A percentile compares a stretch with the other conserved stretches of the same genome.
Evolutionary conservation across 176 grass and related monocot species (phyloP).

Genomic region (Alopecurus myosuroides): DNA sequence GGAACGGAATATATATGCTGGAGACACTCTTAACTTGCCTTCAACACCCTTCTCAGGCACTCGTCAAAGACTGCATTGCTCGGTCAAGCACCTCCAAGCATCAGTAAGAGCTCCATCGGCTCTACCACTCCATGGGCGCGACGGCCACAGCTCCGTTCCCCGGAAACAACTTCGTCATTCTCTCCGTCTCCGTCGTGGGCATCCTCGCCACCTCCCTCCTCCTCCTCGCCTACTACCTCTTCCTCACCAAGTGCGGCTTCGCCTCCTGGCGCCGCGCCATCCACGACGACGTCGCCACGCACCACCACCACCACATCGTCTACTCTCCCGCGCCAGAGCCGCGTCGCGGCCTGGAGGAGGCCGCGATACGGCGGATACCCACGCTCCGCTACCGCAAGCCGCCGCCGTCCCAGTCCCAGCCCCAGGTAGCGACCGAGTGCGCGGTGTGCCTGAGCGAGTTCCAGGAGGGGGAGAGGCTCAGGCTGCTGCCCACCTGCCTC

Average conservation of each 20-base stretch:
- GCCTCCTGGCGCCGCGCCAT: constrained; percentile 3
- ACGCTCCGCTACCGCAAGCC: constrained; percentile 42
- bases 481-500: constrained; percentile 63
- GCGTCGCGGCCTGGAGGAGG: constrained; percentile 30
- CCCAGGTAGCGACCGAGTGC: constrained; percentile 25
- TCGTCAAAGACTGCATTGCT: neutral
- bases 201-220: constrained; percentile 56
- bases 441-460: constrained; percentile 82
- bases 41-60: neutral
- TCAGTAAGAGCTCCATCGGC: neutral
- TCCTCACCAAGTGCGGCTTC: constrained; percentile 55
- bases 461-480: constrained; percentile 52
- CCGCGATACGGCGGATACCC: constrained; percentile 55
- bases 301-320: neutral
- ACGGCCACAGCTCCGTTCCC: neutral
- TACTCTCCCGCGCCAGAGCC: neutral
- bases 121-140: neutral
- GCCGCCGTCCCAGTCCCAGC: neutral
- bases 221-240: constrained; percentile 73
- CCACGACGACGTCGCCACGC: neutral
- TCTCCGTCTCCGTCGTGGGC: constrained; percentile 55
- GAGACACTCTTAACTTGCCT: neutral
- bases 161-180: constrained; percentile 40
- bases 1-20: neutral
- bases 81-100: neutral